Percentiles rank a stretch among this genome's conserved stretches.
Conservation (phyloP, 306 rosid species). For the Fragaria nilgerrensis region DNA sequence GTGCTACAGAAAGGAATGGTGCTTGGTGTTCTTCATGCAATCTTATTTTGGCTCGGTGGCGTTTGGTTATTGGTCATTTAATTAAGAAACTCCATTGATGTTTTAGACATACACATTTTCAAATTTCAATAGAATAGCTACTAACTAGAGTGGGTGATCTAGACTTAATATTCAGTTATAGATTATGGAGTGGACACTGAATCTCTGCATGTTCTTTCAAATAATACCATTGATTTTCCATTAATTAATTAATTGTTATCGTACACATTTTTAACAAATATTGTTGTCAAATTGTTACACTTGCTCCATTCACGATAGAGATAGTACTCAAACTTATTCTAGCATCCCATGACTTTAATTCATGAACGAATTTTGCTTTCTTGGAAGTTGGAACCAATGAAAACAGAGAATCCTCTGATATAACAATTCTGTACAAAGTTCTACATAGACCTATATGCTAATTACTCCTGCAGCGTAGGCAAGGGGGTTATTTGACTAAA, state of each 20-base stretch:
- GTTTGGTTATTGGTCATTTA: background rate
- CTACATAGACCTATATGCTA: background rate
- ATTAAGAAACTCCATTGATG: background rate
- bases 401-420: background rate
- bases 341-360: background rate
- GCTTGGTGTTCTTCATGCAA: background rate
- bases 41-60: background rate
- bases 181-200: background rate
- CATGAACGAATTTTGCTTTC: background rate
- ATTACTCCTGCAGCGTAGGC: background rate
- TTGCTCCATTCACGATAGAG: background rate
- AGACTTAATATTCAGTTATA: background rate
- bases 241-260: background rate
- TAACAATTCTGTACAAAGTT: background rate
- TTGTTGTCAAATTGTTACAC: background rate
- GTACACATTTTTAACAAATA: background rate
- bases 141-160: background rate
- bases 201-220: background rate
- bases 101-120: background rate
- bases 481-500: background rate
- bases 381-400: background rate
- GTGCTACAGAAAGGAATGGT: background rate
- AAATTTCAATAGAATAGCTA: background rate
- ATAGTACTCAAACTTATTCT: background rate
- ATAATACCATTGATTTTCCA: background rate